Evolutionary conservation across 2,329 filamentous ascomycete species (phyloP).

Genomic region (Cercospora sesami): DNA sequence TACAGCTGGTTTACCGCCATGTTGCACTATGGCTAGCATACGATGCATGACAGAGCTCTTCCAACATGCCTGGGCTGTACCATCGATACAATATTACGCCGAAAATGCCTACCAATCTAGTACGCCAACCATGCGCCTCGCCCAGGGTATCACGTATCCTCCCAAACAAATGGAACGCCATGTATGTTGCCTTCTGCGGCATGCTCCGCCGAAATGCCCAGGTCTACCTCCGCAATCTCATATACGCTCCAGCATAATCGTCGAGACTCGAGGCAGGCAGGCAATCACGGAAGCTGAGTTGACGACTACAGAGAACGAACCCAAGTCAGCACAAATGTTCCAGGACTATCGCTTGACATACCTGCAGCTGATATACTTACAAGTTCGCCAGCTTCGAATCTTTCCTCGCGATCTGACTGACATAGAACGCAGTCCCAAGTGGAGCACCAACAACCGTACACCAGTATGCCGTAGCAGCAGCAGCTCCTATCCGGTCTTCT

Average conservation of each 20-base stretch:
- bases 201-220: background rate
- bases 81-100: background rate
- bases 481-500: conserved; percentile 32
- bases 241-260: conserved; percentile 37
- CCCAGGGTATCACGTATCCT: background rate
- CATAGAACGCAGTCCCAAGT: conserved; percentile 38
- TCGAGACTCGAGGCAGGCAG: conserved; percentile 38
- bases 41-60: background rate
- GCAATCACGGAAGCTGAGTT: conserved; percentile 41
- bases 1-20: background rate
- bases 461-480: conserved; percentile 37
- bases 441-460: conserved; percentile 39
- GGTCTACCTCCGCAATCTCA: conserved; percentile 22
- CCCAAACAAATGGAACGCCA: background rate
- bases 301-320: conserved; percentile 29
- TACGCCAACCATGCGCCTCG: background rate
- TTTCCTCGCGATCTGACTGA: conserved; percentile 35
- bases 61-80: background rate
- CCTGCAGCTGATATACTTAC: conserved; percentile 25
- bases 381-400: conserved; percentile 37
- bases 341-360: no score
- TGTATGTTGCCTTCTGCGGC: background rate
- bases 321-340: no score
- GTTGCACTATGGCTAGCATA: background rate
- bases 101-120: background rate